A percentile compares a stretch with the other conserved stretches of the same genome.
phyloP scores from a whole-genome alignment of 2,329 filamentous ascomycete species.

The Microsporum audouinii region DNA sequence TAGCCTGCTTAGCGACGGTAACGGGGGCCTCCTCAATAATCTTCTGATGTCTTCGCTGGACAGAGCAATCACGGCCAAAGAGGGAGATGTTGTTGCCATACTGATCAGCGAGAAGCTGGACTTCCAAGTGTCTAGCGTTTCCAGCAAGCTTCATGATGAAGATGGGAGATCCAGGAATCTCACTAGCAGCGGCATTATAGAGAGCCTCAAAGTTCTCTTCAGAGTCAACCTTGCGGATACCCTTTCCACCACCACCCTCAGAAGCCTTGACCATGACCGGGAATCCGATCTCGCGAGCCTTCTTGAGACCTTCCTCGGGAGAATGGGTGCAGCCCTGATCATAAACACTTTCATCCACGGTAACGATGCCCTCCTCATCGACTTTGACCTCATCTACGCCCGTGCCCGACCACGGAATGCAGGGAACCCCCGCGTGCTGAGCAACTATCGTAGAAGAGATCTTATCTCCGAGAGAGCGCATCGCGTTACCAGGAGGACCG shows the following conservation, averaged over 20 bases:
- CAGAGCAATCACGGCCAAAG: constrained; percentile 96
- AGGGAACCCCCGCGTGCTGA: constrained; percentile 90
- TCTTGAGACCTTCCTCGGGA: constrained; percentile 77
- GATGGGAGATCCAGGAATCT: constrained; percentile 96
- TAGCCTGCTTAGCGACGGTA: constrained; percentile 78
- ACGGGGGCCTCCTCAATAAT: constrained; percentile 99
- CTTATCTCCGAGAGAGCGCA: constrained; percentile 98
- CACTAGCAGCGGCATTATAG: constrained; percentile 91
- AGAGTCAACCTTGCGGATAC: constrained; percentile 84
- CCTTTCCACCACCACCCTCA: constrained; percentile 96
- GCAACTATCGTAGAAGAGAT: constrained; percentile 99
- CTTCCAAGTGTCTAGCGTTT: constrained; percentile 91
- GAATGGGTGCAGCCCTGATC: constrained; percentile 81
- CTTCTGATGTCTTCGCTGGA: constrained; percentile 97
- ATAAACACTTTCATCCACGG: constrained; percentile 76
- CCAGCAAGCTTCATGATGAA: constrained; percentile 99
- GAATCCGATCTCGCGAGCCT: constrained; percentile 85
- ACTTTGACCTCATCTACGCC: constrained; percentile 73
- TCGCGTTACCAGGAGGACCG: constrained; percentile 90
- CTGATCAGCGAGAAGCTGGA: constrained; percentile 93
- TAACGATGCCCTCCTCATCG: constrained; percentile 77
- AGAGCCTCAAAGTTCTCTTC: constrained; percentile 76
- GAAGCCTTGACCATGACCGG: constrained; percentile 99
- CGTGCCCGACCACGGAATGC: constrained; percentile 98
- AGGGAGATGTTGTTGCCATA: constrained; percentile 99